Conservation (phyloP, 1,284 basidiomycete genomes). For the Moesziomyces parantarcticus region DNA sequence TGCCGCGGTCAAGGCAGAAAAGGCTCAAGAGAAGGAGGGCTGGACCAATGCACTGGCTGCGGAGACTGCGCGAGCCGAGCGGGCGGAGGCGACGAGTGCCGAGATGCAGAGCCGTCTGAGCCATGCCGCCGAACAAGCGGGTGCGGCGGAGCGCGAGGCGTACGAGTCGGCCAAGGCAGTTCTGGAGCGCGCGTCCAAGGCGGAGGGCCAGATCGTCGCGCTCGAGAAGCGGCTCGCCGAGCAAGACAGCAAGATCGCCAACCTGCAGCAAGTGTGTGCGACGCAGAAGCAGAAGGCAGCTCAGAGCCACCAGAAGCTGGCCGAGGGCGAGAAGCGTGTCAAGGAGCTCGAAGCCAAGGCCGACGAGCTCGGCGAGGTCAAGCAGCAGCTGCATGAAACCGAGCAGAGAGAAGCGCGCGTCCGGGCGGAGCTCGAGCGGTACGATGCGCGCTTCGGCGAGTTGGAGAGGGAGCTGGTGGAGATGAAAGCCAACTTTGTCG, state of each 20-base stretch:
- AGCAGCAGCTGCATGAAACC: conserved; percentile 21
- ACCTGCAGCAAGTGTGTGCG: conserved; percentile 51
- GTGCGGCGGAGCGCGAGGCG: conserved; percentile 28
- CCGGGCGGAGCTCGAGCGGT: conserved; percentile 23
- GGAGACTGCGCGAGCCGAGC: conserved; percentile 31
- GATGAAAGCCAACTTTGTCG: conserved; percentile 52
- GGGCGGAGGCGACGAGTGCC: conserved; percentile 26
- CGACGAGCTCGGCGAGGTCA: conserved; percentile 15
- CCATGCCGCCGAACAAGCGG: conserved; percentile 18
- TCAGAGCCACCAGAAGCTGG: conserved; percentile 49
- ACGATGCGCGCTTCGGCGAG: conserved; percentile 44
- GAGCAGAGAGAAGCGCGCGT: conserved; percentile 30
- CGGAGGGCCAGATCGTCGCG: conserved; percentile 47
- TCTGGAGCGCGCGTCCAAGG: conserved; percentile 42
- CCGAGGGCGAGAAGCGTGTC: conserved; percentile 52
- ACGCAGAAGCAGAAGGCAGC: conserved; percentile 64
- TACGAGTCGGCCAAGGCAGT: conserved; percentile 36
- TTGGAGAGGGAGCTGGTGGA: conserved; percentile 49
- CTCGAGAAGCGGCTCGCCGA: conserved; percentile 55
- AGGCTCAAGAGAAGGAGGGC: conserved; percentile 31
- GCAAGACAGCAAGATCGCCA: conserved; percentile 56
- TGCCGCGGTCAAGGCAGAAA: conserved; percentile 19
- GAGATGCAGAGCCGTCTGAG: conserved; percentile 30
- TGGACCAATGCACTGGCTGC: conserved; percentile 42
- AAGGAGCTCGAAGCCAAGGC: conserved; percentile 44